Conservation (phyloP, 2,329 filamentous ascomycete genomes). For the Microdochium paspali region DNA sequence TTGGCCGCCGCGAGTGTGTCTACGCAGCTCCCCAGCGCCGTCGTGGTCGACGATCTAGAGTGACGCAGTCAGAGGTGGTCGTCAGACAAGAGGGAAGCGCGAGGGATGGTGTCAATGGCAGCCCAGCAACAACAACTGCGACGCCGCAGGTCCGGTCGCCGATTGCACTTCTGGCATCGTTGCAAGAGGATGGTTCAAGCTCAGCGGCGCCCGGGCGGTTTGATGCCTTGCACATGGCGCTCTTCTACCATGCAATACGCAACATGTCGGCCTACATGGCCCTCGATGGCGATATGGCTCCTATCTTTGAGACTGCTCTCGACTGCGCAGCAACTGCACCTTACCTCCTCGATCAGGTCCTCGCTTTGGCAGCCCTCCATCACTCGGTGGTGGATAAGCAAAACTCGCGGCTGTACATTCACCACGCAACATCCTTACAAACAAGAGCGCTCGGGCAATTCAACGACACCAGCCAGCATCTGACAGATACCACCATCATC, state of each 20-base stretch:
- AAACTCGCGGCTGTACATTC: slow-evolving; percentile 11
- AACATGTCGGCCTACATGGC: slow-evolving; percentile 2
- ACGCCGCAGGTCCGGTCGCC: neutral
- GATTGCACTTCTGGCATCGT: neutral
- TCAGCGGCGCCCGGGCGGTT: slow-evolving; percentile 18
- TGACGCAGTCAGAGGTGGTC: neutral
- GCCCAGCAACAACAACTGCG: neutral
- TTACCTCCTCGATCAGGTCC: slow-evolving; percentile 25
- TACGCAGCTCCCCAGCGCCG: neutral
- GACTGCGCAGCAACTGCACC: slow-evolving; percentile 8
- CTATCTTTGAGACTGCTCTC: slow-evolving; percentile 9
- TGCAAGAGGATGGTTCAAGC: neutral
- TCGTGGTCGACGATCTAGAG: neutral
- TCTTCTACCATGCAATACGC: slow-evolving; percentile 2
- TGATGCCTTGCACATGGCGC: slow-evolving; percentile 12
- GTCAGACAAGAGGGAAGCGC: too few relatives aligned
- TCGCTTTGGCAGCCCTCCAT: slow-evolving; percentile 24
- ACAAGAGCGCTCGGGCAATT: slow-evolving; percentile 19
- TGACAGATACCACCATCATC: slow-evolving; percentile 13
- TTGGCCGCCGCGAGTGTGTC: neutral
- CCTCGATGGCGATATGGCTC: neutral
- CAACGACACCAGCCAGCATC: slow-evolving; percentile 13
- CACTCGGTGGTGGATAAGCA: slow-evolving; percentile 17
- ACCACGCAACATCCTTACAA: slow-evolving; percentile 19
- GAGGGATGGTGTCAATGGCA: too few relatives aligned